These are phyloP conservation scores for Phytophthora pluvialis DNA, from an alignment of 352 stramenopile genomes.

Conservation along the genomic window DNA sequence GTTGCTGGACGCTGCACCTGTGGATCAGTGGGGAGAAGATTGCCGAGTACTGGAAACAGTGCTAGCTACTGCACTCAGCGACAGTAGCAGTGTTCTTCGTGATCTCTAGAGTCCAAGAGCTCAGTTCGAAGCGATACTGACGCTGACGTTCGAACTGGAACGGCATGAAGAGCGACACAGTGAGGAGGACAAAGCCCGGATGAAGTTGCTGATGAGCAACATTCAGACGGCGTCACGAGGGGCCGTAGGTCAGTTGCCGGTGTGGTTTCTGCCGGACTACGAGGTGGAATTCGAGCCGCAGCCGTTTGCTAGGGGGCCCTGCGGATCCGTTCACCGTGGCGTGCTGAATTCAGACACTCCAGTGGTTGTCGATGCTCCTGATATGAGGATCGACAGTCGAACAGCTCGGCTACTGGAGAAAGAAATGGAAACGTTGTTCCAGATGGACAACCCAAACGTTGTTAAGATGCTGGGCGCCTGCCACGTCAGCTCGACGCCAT, in stretches of 20 bases:
- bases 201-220: not conserved
- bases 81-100: not conserved
- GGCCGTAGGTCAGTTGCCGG: not conserved
- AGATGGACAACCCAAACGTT: constrained; percentile 38
- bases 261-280: constrained; percentile 1
- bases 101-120: not conserved
- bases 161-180: not conserved
- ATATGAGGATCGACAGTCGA: not conserved
- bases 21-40: not conserved
- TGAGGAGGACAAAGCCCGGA: not conserved
- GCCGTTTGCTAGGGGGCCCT: constrained; percentile 12
- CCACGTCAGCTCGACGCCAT: constrained; percentile 33
- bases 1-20: not conserved
- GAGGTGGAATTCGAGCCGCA: not conserved
- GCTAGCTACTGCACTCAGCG: not conserved
- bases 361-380: constrained; percentile 34
- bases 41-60: not conserved
- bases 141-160: not conserved
- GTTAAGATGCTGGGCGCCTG: constrained; percentile 40
- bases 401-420: constrained; percentile 11
- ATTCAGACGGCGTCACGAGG: not conserved
- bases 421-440: constrained; percentile 32
- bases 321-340: constrained; percentile 28
- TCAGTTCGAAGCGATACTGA: constrained; percentile 2
- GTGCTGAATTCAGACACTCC: constrained; percentile 4